phyloP scores from a whole-genome alignment of 73 alveolate genomes.

The Paramecium octaurelia region DNA sequence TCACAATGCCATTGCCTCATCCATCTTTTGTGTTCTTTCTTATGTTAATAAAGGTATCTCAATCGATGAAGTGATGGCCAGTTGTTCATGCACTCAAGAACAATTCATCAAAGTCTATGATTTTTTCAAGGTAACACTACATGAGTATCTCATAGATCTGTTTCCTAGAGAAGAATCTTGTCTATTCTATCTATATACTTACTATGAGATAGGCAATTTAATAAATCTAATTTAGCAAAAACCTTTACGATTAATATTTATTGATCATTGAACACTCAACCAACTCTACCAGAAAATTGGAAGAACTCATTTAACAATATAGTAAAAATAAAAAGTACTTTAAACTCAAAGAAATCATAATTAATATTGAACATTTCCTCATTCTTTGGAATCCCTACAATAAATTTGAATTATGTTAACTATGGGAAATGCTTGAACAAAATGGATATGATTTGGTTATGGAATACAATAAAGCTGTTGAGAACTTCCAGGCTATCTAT shows the following conservation, averaged over 20 bases:
- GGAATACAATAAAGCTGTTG: conserved; percentile 22
- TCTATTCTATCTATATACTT: background rate
- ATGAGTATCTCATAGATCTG: background rate
- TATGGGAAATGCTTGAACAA: conserved; percentile 8
- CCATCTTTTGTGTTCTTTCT: conserved; percentile 19
- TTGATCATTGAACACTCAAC: background rate
- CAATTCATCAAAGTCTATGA: background rate
- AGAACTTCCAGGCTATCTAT: background rate
- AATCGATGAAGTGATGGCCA: background rate
- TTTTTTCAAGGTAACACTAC: background rate
- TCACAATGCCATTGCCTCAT: background rate
- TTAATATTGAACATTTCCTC: background rate
- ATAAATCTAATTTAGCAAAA: background rate
- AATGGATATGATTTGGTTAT: conserved; percentile 41
- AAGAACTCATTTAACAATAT: background rate
- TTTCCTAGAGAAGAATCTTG: background rate
- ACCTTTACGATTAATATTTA: background rate
- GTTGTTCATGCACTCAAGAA: background rate
- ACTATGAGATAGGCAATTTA: background rate
- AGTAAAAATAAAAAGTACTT: background rate
- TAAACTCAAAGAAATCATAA: conserved; percentile 1
- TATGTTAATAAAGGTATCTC: conserved; percentile 1
- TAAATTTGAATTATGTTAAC: conserved; percentile 37
- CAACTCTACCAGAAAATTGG: background rate
- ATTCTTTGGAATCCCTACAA: conserved; percentile 24